phyloP scores from a whole-genome alignment of 2,329 filamentous ascomycete species.

The Metarhizium robertsii region DNA sequence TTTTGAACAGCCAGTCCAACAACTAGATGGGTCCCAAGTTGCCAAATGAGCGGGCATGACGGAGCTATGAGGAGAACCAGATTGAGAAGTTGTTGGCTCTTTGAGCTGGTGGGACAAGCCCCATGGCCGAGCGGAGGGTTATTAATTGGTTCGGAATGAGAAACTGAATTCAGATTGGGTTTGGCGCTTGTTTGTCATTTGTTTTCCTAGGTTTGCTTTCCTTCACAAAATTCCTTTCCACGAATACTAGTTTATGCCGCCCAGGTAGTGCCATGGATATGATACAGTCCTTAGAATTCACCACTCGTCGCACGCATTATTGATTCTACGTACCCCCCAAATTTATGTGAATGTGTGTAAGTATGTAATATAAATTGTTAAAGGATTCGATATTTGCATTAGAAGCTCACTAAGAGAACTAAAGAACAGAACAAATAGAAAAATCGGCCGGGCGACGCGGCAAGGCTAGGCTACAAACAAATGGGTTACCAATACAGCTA shows the following conservation, averaged over 20 bases:
- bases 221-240: neutral
- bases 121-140: neutral
- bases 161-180: neutral
- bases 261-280: too few species aligned
- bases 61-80: neutral
- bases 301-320: too few species aligned
- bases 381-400: constrained; percentile 52
- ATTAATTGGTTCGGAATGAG: neutral
- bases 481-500: constrained; percentile 18
- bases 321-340: too few species aligned
- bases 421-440: constrained; percentile 33
- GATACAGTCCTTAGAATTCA: too few species aligned
- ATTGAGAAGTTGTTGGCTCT: neutral
- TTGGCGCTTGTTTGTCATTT: neutral
- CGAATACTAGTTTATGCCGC: too few species aligned
- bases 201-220: neutral
- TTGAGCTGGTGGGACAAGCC: neutral
- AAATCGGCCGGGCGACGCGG: constrained; percentile 15
- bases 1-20: constrained; percentile 91
- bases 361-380: neutral
- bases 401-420: constrained; percentile 51
- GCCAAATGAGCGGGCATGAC: neutral
- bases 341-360: too few species aligned
- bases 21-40: constrained; percentile 46
- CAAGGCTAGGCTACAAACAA: constrained; percentile 19